Evolutionary conservation across 2,329 filamentous ascomycete species (phyloP).

Genomic region (Fulvia fulva): DNA sequence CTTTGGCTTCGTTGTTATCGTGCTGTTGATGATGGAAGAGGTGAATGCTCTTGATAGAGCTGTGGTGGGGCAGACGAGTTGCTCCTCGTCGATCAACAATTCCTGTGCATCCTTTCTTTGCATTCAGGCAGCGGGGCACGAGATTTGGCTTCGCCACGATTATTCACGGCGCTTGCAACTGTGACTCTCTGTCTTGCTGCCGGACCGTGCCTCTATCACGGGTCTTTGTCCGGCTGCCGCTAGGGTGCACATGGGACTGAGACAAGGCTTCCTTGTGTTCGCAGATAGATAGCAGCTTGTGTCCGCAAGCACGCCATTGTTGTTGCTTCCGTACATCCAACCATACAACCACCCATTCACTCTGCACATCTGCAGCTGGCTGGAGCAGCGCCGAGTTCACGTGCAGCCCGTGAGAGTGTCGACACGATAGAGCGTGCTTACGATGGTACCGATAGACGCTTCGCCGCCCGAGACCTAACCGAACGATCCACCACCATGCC

Average conservation of each 20-base stretch:
- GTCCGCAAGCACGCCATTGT: not conserved
- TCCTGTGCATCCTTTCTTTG: not conserved
- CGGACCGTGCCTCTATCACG: not conserved
- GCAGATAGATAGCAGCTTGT: not conserved
- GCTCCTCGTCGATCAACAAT: not conserved
- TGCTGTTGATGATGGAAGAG: too few relatives aligned
- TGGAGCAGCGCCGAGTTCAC: not conserved
- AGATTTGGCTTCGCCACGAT: not conserved
- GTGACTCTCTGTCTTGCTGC: not conserved
- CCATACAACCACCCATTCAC: not conserved
- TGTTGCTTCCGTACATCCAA: not conserved
- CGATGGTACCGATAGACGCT: not conserved
- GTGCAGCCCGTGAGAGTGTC: not conserved
- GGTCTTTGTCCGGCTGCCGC: not conserved
- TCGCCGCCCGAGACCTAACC: not conserved
- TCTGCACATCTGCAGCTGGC: not conserved
- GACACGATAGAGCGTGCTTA: not conserved
- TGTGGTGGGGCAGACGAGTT: not conserved
- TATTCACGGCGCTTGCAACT: not conserved
- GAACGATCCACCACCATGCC: constrained; percentile 26
- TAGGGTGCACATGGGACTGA: not conserved
- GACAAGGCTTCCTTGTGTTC: not conserved
- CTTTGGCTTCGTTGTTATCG: not conserved
- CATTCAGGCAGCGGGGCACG: not conserved
- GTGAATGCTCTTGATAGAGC: not conserved